Base-by-base conservation (phyloP, 2,329 filamentous ascomycete species). In the Lithohypha guttulata region DNA sequence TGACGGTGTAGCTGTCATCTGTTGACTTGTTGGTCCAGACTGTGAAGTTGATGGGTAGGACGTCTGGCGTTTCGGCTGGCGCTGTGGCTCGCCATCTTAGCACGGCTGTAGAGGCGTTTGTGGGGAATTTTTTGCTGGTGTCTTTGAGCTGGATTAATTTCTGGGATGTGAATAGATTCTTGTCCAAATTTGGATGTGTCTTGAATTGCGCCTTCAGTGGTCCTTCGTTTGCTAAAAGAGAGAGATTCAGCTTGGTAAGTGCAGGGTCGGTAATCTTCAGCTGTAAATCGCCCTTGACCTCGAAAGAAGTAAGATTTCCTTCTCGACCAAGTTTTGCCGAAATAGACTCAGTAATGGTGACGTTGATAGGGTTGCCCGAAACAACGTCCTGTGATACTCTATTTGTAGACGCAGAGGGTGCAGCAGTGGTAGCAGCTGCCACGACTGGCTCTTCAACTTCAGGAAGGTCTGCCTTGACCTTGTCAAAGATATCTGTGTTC, bases 111-210 rank as follows among this genome's bases (percentile, higher is more conserved):
- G 83, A 78, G 58, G 94, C 93, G 65, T 95, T 96, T 18, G 86
- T 78, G 0, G 91, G 91, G 69, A 98, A 98, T 17, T 86, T 84
- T 56, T 87, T 87, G 27, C 77, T 73, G 2, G 75, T 71, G 57
- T 96, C 93, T 62, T 82, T 86, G 62, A 96, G 80, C 63, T 96
- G 91, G 48, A 98, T 89, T 18, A 73, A 66, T 58, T 84, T 91
- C 52, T 78, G 76, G 57, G 71, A 81, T 57, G 79, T 86, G 71
- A 96, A 98, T 9, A 84, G 69, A 39, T 75, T 74, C 58, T 84
- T 87, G 66, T 98, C 89, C 40, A 98, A 89, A 59, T 96, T 96
- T 37, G 91, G 91, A 59, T 98, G 91, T 26, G 89, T 91, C 53
- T 86, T 82, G 68, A 95, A 91, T 59, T 95, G 86, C 13, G 81